Percentiles rank a stretch among this genome's conserved stretches.
These are phyloP conservation scores for Aspergillus proliferans DNA, from an alignment of 2,329 filamentous ascomycete genomes.

Conservation along the genomic window DNA sequence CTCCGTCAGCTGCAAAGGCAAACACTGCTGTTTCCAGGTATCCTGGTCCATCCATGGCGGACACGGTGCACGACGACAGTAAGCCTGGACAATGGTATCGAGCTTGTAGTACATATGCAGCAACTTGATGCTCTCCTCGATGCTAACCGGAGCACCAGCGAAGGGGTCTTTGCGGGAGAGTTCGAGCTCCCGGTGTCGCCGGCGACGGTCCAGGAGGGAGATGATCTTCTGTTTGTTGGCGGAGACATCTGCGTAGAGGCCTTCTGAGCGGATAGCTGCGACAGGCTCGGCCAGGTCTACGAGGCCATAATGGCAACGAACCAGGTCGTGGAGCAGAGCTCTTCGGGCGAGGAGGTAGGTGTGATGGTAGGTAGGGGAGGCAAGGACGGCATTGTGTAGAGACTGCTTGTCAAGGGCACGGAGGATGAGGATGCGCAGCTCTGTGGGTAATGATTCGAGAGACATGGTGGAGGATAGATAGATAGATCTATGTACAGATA, in stretches of 20 bases:
- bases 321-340: conserved; percentile 7
- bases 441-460: conserved; percentile 9
- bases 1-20: neutral
- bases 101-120: conserved; percentile 6
- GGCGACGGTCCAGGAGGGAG: conserved; percentile 7
- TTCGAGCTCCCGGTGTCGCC: conserved; percentile 4
- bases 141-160: neutral
- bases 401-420: conserved; percentile 6
- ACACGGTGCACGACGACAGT: conserved; percentile 2
- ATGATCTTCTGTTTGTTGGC: conserved; percentile 8
- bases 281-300: conserved; percentile 9
- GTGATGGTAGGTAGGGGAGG: conserved; percentile 7
- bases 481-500: conserved; percentile 3
- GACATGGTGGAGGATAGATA: conserved; percentile 11
- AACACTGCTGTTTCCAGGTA: neutral
- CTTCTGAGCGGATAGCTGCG: conserved; percentile 8
- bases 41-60: conserved; percentile 1
- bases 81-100: conserved; percentile 2
- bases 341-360: conserved; percentile 7
- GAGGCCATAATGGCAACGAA: conserved; percentile 5
- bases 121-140: conserved; percentile 5
- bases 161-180: neutral
- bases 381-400: conserved; percentile 7
- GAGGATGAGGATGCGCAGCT: conserved; percentile 10
- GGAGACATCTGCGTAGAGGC: conserved; percentile 8